Evolutionary conservation across 371 early-diverging fungal species (phyloP), one percentile per base, ranked within the genome.

Genomic region (Mortierella sp.): DNA sequence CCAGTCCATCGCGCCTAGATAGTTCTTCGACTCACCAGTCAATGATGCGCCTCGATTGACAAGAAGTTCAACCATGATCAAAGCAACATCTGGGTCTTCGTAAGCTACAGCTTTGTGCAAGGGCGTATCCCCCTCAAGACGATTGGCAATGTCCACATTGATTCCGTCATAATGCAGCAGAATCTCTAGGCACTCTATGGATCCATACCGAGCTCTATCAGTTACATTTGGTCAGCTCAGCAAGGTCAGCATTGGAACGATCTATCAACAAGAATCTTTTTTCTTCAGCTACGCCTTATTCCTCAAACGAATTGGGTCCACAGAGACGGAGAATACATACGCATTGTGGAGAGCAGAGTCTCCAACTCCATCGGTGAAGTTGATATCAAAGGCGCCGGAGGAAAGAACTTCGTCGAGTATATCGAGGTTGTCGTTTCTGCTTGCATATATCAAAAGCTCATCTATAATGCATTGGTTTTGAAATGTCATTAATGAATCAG

Each of bases 291-390:
- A 40, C 10, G 10, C 40, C 40, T 7, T 40, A 17, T 17, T n/a
- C n/a, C n/a, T n/a, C n/a, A n/a, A n/a, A 47, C n/a, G 0, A 47
- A 47, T 47, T 47, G 22, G 47, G 4, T 47, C n/a, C n/a, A n/a
- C 35, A 28, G n/a, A 40, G 47, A 13, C 9, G 40, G 28, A 42
- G 9, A 35, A 51, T 19, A 83, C 82, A 83, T 89, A 90, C 91
- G 89, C 89, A 64, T 90, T 88, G 66, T 93, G 93, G 35, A 89
- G 84, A 6, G 91, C 87, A n/a, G 89, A 85, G 65, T 88, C 85
- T 28, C 93, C 93, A 47, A 88, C 61, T 19, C 79, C 88, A 60
- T 93, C 91, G 0, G 83, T 82, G 75, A 83, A 85, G 76, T 90
- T 90, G 61, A 90, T 72, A 58, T 90, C 80, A 34, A 86, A 82